Percentiles rank a stretch among this genome's conserved stretches.
Evolutionary conservation across 2,329 filamentous ascomycete genomes (phyloP).

Genomic region (Microdochium trichocladiopsis): DNA sequence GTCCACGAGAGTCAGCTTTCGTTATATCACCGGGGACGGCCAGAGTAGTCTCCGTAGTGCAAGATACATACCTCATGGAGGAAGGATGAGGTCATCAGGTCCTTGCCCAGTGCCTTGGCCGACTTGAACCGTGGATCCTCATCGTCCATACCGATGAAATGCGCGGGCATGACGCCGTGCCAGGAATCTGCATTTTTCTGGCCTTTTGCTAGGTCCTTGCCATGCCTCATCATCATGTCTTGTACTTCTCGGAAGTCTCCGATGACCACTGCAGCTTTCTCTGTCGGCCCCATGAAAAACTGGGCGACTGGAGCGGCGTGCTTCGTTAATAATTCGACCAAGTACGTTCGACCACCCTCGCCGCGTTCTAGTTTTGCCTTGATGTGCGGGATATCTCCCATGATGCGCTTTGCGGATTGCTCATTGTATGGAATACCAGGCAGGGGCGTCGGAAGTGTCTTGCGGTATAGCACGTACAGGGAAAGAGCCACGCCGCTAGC

Average conservation of each 20-base stretch:
- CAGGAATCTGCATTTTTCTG: background rate
- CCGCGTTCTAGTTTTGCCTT: conserved; percentile 3
- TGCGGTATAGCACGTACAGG: conserved; percentile 4
- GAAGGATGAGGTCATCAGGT: conserved; percentile 4
- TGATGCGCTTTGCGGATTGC: conserved; percentile 1
- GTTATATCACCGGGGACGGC: too few relatives aligned
- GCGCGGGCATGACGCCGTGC: conserved; percentile 2
- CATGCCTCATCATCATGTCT: conserved; percentile 6
- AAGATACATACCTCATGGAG: conserved; percentile 1
- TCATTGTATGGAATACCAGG: conserved; percentile 8
- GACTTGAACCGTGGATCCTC: background rate
- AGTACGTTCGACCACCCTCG: conserved; percentile 4
- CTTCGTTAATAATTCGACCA: background rate
- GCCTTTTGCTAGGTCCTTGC: conserved; percentile 6
- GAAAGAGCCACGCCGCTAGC: background rate
- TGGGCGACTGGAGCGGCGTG: conserved; percentile 7
- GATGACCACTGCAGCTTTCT: conserved; percentile 4
- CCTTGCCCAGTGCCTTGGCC: conserved; percentile 1
- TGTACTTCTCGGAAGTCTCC: conserved; percentile 6
- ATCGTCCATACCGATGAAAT: conserved; percentile 1
- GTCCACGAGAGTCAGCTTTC: too few relatives aligned
- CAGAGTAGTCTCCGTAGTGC: too few relatives aligned
- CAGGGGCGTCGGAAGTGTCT: conserved; percentile 6
- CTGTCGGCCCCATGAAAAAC: conserved; percentile 6
- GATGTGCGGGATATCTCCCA: conserved; percentile 7